Evolutionary conservation across 257 asterid species (phyloP), one percentile per base, ranked within the genome.

Genomic region (Nicotiana paniculata): DNA sequence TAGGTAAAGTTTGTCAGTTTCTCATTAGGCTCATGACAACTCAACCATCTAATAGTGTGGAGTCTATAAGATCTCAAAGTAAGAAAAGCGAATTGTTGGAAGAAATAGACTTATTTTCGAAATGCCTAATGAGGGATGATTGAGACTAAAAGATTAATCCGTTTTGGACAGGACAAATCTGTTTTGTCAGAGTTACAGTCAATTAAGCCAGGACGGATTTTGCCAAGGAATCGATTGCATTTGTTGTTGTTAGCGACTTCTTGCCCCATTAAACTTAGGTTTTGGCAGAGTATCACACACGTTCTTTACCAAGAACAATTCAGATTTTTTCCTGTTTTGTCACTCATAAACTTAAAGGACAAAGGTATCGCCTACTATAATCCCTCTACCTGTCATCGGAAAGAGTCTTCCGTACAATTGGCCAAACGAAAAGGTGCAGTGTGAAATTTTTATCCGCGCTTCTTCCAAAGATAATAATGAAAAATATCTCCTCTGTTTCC

Each of bases 81-180:
- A 75, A 86, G 77, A 90, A 83, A 70, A 85, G 84, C 82, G 81
- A 81, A 81, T 81, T 95, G 81, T 88, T 91, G 30, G 90, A 89
- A 72, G 94, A 95, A 86, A 90, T 93, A 70, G 97, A 95, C 66
- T 83, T 85, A 63, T 92, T 93, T 85, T 88, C 90, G 53, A 92
- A 87, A 85, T 87, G 93, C 83, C 79, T 88, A 81, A 89, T 87
- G 91, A 94, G 89, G 85, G 91, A 90, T 81, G 91, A 86, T 85
- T 85, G 80, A 74, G 69, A 83, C 68, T 86, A 82, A 82, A 58
- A 67, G 9, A 67, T 28, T 51, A 67, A 33, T 67, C 8, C 26
- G 4, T 67, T 67, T 33, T 16, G 13, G 53, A 65, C 13, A 65
- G 72, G n/a, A 32, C 46, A 30, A 65, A 2, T 64, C n/a, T 15